Evolutionary conservation across 176 grass and related monocot genomes (phyloP), one percentile per base, ranked within the genome.

Genomic region (Rhynchospora tenuis): DNA sequence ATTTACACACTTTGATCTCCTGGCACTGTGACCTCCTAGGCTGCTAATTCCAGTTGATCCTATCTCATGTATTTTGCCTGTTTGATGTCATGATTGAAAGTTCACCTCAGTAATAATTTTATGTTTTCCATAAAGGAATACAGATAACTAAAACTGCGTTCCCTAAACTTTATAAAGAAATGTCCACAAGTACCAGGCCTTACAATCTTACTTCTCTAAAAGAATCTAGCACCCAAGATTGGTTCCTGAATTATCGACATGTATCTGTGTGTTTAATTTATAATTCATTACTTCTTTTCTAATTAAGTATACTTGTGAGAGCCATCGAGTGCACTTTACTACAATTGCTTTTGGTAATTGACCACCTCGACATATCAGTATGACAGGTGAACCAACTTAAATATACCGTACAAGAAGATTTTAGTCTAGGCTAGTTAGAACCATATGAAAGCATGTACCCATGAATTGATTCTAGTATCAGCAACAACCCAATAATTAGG

Each of bases 21-120:
- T 80, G 38, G 80, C 76, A 50, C 19, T 29, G 64, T 99, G 96
- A 60, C 91, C 96, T 77, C 89, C 88, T 75, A 83, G 82, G 76
- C 91, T 99, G 82, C 96, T 99, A 74, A 99, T 91, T 75, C 96
- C 96, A 19, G 78, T 85, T 0, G 96, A 99, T 79, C 93, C 96
- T 66, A 92, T 95, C 91, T 99, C 96, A 59, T 81, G 84, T 85
- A 99, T 90, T 84, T 79, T 93, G 61, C 96, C 96, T 99, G 95
- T 57, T 82, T n/a, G 20, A 28, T 77, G 65, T 78, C 19, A 46
- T 15, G 54, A 47, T 78, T 43, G 88, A 4, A 83, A 42, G 60
- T 7, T 42, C 31, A 20, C 17, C 74, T 68, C 11, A 87, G 47
- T 28, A 27, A 0, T 7, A 27, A 55, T 44, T 38, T 88, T 23